Evolutionary conservation across 495 filamentous ascomycete species (phyloP), one percentile per base, ranked within the genome.

Genomic region (Entonaema liquescens): DNA sequence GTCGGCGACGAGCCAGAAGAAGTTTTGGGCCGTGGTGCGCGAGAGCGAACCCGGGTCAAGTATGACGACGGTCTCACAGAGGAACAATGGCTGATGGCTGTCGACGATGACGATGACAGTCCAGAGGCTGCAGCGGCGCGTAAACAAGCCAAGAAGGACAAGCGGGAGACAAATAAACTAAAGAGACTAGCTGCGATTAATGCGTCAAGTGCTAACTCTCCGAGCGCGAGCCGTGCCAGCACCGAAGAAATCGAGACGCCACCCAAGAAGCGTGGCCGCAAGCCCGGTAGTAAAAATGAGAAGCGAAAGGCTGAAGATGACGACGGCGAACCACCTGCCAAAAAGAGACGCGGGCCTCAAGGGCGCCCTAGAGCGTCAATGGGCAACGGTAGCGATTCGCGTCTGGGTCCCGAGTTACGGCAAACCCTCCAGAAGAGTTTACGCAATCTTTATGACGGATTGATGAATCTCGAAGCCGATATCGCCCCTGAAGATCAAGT

Each of bases 61-160:
- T 99, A 99, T 77, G 95, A 99, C 78, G 95, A 99, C 74, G 95
- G 96, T 28, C 89, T 99, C 44, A 97, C 95, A 3, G 96, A 98
- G 78, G 95, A 98, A 81, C 96, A 99, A 81, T 99, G 95, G 95
- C 80, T 88, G 28, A 89, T 90, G 78, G 95, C 95, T 61, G 93
- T 99, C 36, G 95, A 98, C 76, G 92, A 96, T 64, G 94, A 98
- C 61, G 95, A 99, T 9, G 96, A 98, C 68, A 90, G 88, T 0
- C 92, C 97, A 54, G 95, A 99, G 77, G 94, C 92, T 62, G 95
- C 95, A 12, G 93, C 96, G 28, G 93, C 93, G 49, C 86, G 95
- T 28, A 98, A 97, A 74, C 86, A 90, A 56, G 92, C 92, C n/a
- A 88, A 89, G 31, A 93, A 93, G 58, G 92, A 92, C 40, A 89